These are phyloP conservation scores for Digitaria exilis DNA, from an alignment of 202 grass and related monocot genomes.

Conservation along the genomic window DNA sequence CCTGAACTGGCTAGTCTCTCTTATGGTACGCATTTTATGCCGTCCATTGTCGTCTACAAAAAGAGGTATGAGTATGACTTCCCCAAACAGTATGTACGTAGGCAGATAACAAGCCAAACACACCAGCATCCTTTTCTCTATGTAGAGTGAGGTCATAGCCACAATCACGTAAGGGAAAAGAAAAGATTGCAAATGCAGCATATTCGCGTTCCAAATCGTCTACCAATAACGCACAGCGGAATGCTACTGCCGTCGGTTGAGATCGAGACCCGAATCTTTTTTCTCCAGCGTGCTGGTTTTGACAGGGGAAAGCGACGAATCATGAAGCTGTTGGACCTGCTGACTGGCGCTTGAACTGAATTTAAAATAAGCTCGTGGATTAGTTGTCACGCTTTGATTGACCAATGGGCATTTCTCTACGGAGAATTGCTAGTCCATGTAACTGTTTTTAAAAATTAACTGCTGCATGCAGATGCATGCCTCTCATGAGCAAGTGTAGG, in stretches of 20 bases:
- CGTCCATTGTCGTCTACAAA: slow-evolving; percentile 17
- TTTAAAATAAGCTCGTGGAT: slow-evolving; percentile 24
- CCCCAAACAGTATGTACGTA: not conserved
- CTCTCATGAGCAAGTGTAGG: not conserved
- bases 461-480: slow-evolving; percentile 17
- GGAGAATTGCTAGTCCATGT: not conserved
- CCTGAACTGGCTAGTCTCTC: not conserved
- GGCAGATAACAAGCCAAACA: not conserved
- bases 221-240: not conserved
- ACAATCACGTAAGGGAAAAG: not conserved
- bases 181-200: not conserved
- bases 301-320: slow-evolving; percentile 4
- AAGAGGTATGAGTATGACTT: not conserved
- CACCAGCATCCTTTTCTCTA: not conserved
- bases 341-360: not conserved
- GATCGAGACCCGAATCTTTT: slow-evolving; percentile 7
- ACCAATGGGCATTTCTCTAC: not conserved
- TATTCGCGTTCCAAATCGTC: not conserved
- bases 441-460: not conserved
- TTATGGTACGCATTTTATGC: slow-evolving; percentile 31
- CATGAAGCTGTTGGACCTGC: slow-evolving; percentile 22
- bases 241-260: slow-evolving; percentile 14
- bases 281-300: not conserved
- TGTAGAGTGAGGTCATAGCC: not conserved
- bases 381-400: slow-evolving; percentile 16